Conservation (phyloP, 306 rosid genomes). For the peach (Prunus persica) region DNA sequence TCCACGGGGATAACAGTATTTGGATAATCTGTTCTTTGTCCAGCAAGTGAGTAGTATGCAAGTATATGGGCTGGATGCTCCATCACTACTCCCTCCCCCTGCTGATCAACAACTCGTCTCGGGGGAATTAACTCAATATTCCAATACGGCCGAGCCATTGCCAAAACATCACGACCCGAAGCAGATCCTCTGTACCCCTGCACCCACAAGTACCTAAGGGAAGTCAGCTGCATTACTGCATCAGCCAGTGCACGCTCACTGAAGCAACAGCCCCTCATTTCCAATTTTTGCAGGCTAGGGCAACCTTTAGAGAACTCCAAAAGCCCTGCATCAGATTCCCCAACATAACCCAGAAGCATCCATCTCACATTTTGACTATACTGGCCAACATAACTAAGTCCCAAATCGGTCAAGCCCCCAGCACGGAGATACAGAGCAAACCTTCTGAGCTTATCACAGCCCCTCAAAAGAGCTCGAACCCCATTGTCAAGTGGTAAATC, state of each 20-base stretch:
- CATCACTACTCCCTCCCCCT: conserved; percentile 16
- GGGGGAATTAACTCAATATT: conserved; percentile 84
- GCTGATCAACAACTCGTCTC: conserved; percentile 32
- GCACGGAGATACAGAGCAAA: conserved; percentile 86
- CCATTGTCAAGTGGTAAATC: conserved; percentile 97
- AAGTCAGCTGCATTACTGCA: conserved; percentile 58
- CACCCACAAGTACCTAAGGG: conserved; percentile 91
- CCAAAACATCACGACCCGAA: conserved; percentile 65
- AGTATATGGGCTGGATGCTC: conserved; percentile 92
- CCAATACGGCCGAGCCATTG: conserved; percentile 87
- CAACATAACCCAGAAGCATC: conserved; percentile 96
- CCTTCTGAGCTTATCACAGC: conserved; percentile 77
- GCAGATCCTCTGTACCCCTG: conserved; percentile 76
- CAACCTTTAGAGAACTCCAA: conserved; percentile 75
- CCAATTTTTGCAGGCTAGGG: conserved; percentile 89
- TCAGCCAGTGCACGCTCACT: conserved; percentile 78
- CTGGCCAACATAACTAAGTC: conserved; percentile 72
- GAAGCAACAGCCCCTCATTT: conserved; percentile 91
- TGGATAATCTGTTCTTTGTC: conserved; percentile 85
- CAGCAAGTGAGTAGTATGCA: conserved; percentile 97
- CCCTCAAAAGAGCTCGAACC: conserved; percentile 75
- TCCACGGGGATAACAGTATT: conserved; percentile 63
- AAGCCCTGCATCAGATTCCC: conserved; percentile 82
- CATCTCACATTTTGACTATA: conserved; percentile 89
- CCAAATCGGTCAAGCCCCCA: conserved; percentile 78